phyloP scores from a whole-genome alignment of 2,329 filamentous ascomycete genomes.

The Fusarium fracticaudum region DNA sequence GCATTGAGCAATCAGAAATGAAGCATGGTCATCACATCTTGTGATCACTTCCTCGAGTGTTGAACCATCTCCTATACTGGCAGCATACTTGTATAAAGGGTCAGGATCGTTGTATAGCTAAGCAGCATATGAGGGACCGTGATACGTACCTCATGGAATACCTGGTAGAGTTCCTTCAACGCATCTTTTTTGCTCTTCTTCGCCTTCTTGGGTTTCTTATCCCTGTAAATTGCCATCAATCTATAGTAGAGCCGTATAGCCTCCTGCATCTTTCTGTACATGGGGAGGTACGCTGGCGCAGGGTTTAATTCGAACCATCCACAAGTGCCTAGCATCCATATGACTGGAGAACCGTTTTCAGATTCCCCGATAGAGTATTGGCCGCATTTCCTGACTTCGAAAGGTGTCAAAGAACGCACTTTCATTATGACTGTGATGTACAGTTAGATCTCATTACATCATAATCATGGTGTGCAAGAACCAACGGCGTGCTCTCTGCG shows the following conservation, averaged over 20 bases:
- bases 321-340: conserved; percentile 68
- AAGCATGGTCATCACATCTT: conserved; percentile 58
- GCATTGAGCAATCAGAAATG: conserved; percentile 64
- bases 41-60: conserved; percentile 60
- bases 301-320: conserved; percentile 77
- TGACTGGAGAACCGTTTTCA: conserved; percentile 60
- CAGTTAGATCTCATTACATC: conserved; percentile 21
- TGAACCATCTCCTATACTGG: conserved; percentile 62
- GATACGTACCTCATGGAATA: conserved; percentile 48
- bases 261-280: conserved; percentile 69
- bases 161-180: conserved; percentile 41
- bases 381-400: conserved; percentile 64
- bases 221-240: conserved; percentile 65
- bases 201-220: conserved; percentile 44
- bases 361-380: conserved; percentile 64
- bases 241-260: conserved; percentile 72
- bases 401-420: conserved; percentile 45
- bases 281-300: conserved; percentile 62
- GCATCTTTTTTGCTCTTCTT: conserved; percentile 44
- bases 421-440: conserved; percentile 46
- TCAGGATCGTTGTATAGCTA: not conserved
- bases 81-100: conserved; percentile 55
- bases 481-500: conserved; percentile 50
- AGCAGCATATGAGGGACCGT: not conserved
- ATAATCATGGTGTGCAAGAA: conserved; percentile 1